These are phyloP conservation scores for Phialocephala sp. DNA, from an alignment of 2,329 filamentous ascomycete species.

Conservation along the genomic window DNA sequence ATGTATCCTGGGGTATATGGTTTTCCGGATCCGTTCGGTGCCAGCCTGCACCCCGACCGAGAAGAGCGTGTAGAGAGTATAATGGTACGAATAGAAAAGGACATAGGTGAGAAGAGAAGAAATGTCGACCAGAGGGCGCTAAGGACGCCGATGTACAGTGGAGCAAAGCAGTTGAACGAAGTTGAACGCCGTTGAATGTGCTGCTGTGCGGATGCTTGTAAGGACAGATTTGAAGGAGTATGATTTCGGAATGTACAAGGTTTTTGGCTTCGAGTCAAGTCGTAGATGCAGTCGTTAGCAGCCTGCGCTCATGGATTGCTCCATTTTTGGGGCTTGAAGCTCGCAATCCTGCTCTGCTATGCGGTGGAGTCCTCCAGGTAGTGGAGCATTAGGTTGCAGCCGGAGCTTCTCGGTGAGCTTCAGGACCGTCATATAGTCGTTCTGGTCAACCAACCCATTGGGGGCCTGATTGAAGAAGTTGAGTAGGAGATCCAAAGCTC, in stretches of 20 bases:
- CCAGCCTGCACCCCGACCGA: constrained; percentile 35
- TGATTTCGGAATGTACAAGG: constrained; percentile 17
- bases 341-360: constrained; percentile 45
- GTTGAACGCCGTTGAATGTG: constrained; percentile 17
- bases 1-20: constrained; percentile 40
- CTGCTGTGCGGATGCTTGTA: constrained; percentile 7
- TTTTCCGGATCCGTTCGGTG: constrained; percentile 29
- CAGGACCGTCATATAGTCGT: constrained; percentile 77
- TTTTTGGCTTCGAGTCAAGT: background rate
- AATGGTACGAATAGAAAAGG: constrained; percentile 27
- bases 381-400: constrained; percentile 28
- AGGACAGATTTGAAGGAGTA: constrained; percentile 4
- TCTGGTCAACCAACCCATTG: constrained; percentile 72
- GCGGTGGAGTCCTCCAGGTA: constrained; percentile 48
- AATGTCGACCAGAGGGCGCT: constrained; percentile 18
- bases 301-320: constrained; percentile 41
- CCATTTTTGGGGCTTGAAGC: constrained; percentile 39
- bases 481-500: constrained; percentile 81
- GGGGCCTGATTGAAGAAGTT: constrained; percentile 76
- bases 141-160: constrained; percentile 28
- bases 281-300: constrained; percentile 27
- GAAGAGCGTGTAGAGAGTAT: constrained; percentile 32
- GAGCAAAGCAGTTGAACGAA: constrained; percentile 10
- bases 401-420: constrained; percentile 87
- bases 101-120: constrained; percentile 25